Evolutionary conservation across 106 monocot species (phyloP).

Genomic region (Apostasia shenzhenica): DNA sequence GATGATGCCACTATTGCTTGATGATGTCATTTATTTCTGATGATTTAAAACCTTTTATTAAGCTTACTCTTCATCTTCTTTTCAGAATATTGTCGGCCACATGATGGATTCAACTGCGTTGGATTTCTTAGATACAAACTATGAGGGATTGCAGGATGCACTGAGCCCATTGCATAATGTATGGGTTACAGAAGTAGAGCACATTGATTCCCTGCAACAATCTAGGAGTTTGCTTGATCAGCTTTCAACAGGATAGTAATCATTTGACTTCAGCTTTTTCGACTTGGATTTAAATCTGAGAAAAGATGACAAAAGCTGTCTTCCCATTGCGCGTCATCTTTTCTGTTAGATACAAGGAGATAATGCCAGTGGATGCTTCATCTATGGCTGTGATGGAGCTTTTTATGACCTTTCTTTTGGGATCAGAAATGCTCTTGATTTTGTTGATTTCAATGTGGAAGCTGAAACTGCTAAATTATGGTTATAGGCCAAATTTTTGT

Average conservation of each 20-base stretch:
- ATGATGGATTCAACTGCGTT: slow-evolving; percentile 34
- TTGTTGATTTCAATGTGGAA: no score
- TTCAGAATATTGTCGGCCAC: slow-evolving; percentile 45
- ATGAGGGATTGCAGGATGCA: slow-evolving; percentile 9
- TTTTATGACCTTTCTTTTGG: no score
- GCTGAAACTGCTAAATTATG: no score
- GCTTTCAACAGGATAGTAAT: slow-evolving; percentile 17
- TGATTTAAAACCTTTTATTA: neutral
- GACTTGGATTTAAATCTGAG: no score
- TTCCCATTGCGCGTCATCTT: no score
- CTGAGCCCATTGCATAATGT: slow-evolving; percentile 27
- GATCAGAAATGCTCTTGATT: no score
- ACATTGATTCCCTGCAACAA: slow-evolving; percentile 37
- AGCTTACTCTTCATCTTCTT: slow-evolving; percentile 8
- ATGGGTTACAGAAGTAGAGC: slow-evolving; percentile 45
- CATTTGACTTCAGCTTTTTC: no score
- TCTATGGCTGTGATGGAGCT: no score
- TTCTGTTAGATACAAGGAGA: no score
- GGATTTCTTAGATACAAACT: slow-evolving; percentile 13
- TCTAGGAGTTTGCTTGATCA: slow-evolving; percentile 37
- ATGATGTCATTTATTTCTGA: neutral
- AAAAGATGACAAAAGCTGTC: no score
- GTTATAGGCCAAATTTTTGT: no score
- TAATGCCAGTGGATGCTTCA: no score
- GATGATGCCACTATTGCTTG: neutral